A percentile compares a stretch with the other conserved stretches of the same genome.
Conservation (phyloP, 1,139 yeast genomes). For the Saccharomyces hybrid region DNA sequence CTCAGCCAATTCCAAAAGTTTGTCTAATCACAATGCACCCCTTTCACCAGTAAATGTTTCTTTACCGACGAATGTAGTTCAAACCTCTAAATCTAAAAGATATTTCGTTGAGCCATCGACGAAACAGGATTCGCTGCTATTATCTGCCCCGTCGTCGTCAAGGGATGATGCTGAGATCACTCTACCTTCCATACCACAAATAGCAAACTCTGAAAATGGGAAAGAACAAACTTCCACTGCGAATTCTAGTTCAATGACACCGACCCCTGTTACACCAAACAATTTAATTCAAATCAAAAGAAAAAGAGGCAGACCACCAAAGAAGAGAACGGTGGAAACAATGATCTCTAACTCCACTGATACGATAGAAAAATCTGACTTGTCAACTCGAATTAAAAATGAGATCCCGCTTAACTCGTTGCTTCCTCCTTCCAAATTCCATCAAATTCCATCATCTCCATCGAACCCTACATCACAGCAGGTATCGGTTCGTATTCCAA, state of each 20-base stretch:
- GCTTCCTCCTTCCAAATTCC: not conserved
- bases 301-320: slow-evolving; percentile 31
- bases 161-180: not conserved
- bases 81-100: slow-evolving; percentile 27
- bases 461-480: not conserved
- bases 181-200: slow-evolving; percentile 1
- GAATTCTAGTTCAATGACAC: not conserved
- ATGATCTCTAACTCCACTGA: not conserved
- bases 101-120: slow-evolving; percentile 35
- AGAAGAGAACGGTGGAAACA: slow-evolving; percentile 18
- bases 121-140: slow-evolving; percentile 5
- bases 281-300: slow-evolving; percentile 11
- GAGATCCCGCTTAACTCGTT: not conserved
- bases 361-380: not conserved
- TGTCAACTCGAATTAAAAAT: not conserved
- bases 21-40: not conserved
- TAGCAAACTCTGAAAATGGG: slow-evolving; percentile 1
- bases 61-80: slow-evolving; percentile 26
- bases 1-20: not conserved
- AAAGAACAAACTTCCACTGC: not conserved
- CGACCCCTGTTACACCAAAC: not conserved
- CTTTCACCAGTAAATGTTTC: slow-evolving; percentile 11
- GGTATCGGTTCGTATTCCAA: not conserved
- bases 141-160: not conserved
- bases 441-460: not conserved